Percentiles rank a stretch among this genome's conserved stretches.
These are phyloP conservation scores for Linum usitatissimum DNA, from an alignment of 345 rosid species.

Conservation along the genomic window DNA sequence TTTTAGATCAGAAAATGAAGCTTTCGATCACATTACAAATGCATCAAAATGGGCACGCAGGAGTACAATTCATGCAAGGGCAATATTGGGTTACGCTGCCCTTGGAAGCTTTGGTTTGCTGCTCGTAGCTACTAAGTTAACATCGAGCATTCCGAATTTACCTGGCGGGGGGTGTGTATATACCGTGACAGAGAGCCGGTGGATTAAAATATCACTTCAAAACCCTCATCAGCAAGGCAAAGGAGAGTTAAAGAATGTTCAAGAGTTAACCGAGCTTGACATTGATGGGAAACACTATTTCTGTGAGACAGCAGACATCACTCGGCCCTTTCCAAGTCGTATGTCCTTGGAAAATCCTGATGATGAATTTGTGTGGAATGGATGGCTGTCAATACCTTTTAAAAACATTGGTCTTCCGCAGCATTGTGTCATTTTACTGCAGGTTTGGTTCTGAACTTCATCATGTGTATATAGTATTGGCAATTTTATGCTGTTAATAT, in stretches of 20 bases:
- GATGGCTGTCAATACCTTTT: conserved; percentile 71
- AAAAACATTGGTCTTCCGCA: conserved; percentile 50
- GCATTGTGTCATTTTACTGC: conserved; percentile 79
- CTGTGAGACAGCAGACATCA: conserved; percentile 80
- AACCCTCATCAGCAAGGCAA: conserved; percentile 80
- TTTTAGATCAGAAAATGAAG: conserved; percentile 72
- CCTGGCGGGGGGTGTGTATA: conserved; percentile 93
- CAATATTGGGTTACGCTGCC: conserved; percentile 75
- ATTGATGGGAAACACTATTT: conserved; percentile 93
- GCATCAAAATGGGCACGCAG: conserved; percentile 48
- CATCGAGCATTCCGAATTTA: conserved; percentile 55
- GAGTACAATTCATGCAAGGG: conserved; percentile 48
- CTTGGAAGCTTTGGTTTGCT: conserved; percentile 76
- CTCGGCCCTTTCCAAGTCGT: conserved; percentile 83
- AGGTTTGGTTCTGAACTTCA: conserved; percentile 47
- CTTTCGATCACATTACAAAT: conserved; percentile 52
- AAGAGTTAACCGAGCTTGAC: conserved; percentile 78
- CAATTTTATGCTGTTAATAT: conserved; percentile 1
- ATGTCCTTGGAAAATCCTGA: conserved; percentile 63
- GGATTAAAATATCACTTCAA: conserved; percentile 74
- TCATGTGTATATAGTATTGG: conserved; percentile 17
- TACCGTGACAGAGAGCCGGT: conserved; percentile 74
- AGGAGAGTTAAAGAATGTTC: conserved; percentile 76
- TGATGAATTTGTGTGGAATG: conserved; percentile 94
- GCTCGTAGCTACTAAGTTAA: conserved; percentile 70